phyloP scores from a whole-genome alignment of 495 filamentous ascomycete genomes.

The Pseudomonodictys pantanalensis region DNA sequence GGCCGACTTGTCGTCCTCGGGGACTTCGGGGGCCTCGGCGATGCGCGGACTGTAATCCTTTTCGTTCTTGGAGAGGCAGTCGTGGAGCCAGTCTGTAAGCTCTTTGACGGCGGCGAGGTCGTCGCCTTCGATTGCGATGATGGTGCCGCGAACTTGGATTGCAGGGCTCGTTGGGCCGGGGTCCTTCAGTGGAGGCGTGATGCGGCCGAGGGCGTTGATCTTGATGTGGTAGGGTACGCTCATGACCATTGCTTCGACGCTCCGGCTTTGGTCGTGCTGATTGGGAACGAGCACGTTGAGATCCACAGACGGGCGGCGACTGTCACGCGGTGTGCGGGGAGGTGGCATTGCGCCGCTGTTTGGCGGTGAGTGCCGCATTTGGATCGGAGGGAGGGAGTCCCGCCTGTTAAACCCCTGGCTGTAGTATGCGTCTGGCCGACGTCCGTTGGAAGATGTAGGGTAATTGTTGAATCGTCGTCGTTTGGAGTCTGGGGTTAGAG shows the following conservation, averaged over 20 bases:
- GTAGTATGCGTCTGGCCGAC: conserved; percentile 16
- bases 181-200: conserved; percentile 62
- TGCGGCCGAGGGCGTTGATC: conserved; percentile 63
- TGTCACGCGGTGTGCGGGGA: conserved; percentile 15
- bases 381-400: conserved; percentile 29
- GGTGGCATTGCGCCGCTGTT: conserved; percentile 27
- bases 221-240: conserved; percentile 68
- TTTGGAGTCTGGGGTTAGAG: conserved; percentile 52
- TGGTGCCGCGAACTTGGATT: conserved; percentile 60
- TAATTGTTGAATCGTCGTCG: conserved; percentile 48
- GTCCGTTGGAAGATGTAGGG: conserved; percentile 34
- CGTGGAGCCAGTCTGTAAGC: conserved; percentile 61
- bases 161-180: conserved; percentile 46
- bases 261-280: conserved; percentile 36
- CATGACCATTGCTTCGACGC: conserved; percentile 69
- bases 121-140: conserved; percentile 80
- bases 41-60: conserved; percentile 56
- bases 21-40: conserved; percentile 51
- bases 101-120: conserved; percentile 52
- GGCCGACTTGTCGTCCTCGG: conserved; percentile 34
- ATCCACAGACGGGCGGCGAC: conserved; percentile 13
- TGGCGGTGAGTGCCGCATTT: conserved; percentile 23
- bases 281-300: conserved; percentile 21
- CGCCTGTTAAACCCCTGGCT: conserved; percentile 7
- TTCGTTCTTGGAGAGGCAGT: conserved; percentile 55